These are phyloP conservation scores for Candolleomyces eurysporus DNA, from an alignment of 768 basidiomycete genomes.

Conservation along the genomic window DNA sequence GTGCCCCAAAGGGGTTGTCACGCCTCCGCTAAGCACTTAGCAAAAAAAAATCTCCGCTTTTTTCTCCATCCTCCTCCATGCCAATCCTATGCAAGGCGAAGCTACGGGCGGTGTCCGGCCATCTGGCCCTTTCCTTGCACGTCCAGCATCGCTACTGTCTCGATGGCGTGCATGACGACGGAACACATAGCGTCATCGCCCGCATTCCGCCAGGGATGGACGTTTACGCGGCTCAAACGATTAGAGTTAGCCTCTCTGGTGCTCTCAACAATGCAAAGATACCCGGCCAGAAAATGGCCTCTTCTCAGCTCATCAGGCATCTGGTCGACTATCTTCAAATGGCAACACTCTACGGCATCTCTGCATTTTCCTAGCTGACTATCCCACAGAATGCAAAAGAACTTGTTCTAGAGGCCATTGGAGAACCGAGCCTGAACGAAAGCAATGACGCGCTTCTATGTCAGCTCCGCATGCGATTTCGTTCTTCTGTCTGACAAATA, in stretches of 20 bases:
- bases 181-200: constrained; percentile 1
- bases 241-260: constrained; percentile 56
- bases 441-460: constrained; percentile 28
- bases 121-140: constrained; percentile 7
- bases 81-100: constrained; percentile 10
- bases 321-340: constrained; percentile 7
- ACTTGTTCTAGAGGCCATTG: constrained; percentile 58
- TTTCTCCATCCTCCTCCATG: constrained; percentile 10
- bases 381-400: constrained; percentile 52
- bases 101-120: constrained; percentile 11
- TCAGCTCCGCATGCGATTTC: constrained; percentile 23
- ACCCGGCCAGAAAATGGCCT: neutral
- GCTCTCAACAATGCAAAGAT: constrained; percentile 43
- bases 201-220: constrained; percentile 40
- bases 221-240: constrained; percentile 46
- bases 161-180: neutral
- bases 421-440: constrained; percentile 45
- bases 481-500: neutral
- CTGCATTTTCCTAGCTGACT: neutral
- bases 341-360: neutral
- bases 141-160: constrained; percentile 7
- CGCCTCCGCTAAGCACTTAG: constrained; percentile 10
- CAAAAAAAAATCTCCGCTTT: constrained; percentile 1
- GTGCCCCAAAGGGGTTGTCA: constrained; percentile 9
- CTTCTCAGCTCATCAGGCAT: constrained; percentile 4